phyloP scores from a whole-genome alignment of 305 asterid genomes.

The Lippia alba region DNA sequence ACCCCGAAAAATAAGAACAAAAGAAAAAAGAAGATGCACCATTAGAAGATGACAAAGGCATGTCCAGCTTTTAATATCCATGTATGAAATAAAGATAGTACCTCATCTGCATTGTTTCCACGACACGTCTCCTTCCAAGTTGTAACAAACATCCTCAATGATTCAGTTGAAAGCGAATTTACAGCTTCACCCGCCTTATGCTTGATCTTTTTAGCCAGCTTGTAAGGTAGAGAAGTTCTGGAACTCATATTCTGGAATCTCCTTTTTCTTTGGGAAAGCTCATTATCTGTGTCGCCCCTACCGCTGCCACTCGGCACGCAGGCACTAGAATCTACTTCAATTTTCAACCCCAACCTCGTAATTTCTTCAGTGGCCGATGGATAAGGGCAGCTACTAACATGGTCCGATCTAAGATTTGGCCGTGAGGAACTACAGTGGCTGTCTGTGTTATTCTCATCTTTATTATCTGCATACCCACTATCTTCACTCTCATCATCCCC shows the following conservation, averaged over 20 bases:
- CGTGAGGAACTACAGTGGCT: conserved; percentile 39
- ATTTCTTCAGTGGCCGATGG: conserved; percentile 94
- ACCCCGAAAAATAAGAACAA: not conserved
- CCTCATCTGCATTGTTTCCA: conserved; percentile 62
- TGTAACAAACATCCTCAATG: conserved; percentile 61
- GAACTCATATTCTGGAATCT: conserved; percentile 45
- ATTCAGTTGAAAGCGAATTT: conserved; percentile 50
- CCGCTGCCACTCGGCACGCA: conserved; percentile 37
- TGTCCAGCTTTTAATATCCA: conserved; percentile 12
- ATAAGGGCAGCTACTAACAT: conserved; percentile 84
- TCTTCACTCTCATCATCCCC: conserved; percentile 64
- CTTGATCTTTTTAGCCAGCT: conserved; percentile 49
- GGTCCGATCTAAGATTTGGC: conserved; percentile 56
- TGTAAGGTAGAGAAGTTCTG: conserved; percentile 44
- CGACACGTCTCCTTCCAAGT: conserved; percentile 91
- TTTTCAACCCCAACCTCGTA: conserved; percentile 72
- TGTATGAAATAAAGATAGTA: conserved; percentile 35
- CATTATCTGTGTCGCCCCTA: conserved; percentile 41
- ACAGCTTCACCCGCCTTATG: conserved; percentile 33
- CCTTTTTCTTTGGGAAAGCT: conserved; percentile 59
- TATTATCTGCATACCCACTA: conserved; percentile 44
- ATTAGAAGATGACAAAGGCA: conserved; percentile 16
- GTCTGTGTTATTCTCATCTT: conserved; percentile 37
- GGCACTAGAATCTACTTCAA: conserved; percentile 41
- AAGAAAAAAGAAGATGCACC: not conserved